A percentile compares a stretch with the other conserved stretches of the same genome.
phyloP scores from a whole-genome alignment of 805 yeast genomes.

The Barnettozyma vustinii region DNA sequence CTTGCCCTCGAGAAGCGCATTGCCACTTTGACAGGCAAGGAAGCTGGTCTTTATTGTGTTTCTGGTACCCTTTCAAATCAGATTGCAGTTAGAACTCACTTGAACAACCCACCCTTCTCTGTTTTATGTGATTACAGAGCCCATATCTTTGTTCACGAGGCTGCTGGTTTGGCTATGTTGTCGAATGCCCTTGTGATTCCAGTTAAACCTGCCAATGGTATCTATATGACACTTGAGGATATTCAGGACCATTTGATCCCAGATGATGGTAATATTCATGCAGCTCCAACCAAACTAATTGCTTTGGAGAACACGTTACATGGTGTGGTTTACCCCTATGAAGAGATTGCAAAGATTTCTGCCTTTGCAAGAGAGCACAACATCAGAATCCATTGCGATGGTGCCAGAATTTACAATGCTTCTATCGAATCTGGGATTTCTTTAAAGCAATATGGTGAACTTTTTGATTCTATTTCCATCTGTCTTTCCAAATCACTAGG shows the following conservation, averaged over 20 bases:
- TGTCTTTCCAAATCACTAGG: conserved; percentile 89
- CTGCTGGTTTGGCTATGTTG: conserved; percentile 85
- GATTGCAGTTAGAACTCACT: conserved; percentile 69
- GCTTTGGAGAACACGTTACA: conserved; percentile 86
- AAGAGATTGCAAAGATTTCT: conserved; percentile 67
- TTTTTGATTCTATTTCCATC: conserved; percentile 81
- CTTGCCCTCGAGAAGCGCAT: conserved; percentile 56
- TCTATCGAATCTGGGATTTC: conserved; percentile 51
- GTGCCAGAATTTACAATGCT: conserved; percentile 95
- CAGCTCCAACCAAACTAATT: conserved; percentile 81
- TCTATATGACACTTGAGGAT: conserved; percentile 76
- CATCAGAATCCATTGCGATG: conserved; percentile 76
- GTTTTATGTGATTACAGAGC: conserved; percentile 81
- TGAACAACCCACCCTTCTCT: conserved; percentile 81
- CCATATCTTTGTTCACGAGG: conserved; percentile 80
- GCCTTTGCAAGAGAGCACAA: conserved; percentile 58
- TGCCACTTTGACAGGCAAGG: conserved; percentile 68
- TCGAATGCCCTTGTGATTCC: conserved; percentile 92
- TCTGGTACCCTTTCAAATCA: conserved; percentile 92
- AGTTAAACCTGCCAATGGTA: conserved; percentile 71
- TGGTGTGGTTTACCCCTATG: conserved; percentile 76
- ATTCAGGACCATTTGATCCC: conserved; percentile 54
- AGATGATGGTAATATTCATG: conserved; percentile 79
- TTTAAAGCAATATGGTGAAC: conserved; percentile 61
- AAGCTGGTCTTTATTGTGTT: conserved; percentile 75